phyloP scores from a whole-genome alignment of 1,284 basidiomycete genomes.

The Cystobasidium pallidum region DNA sequence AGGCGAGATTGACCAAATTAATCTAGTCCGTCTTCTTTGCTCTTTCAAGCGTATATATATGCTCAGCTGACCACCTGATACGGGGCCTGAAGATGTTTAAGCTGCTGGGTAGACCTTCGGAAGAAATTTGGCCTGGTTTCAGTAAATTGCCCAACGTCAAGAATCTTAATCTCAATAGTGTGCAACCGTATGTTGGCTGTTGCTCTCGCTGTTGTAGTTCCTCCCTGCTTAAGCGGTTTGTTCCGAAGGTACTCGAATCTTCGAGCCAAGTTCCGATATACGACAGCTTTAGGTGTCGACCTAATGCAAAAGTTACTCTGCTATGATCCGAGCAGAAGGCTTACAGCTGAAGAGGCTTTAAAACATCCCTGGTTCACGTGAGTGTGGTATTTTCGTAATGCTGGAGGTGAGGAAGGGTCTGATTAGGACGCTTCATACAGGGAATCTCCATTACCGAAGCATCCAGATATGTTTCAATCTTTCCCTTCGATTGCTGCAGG shows the following conservation, averaged over 20 bases:
- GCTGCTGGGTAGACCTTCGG: slow-evolving; percentile 85
- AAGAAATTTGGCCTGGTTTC: slow-evolving; percentile 83
- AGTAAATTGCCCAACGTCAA: slow-evolving; percentile 75
- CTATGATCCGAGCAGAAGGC: slow-evolving; percentile 84
- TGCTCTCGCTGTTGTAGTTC: background rate
- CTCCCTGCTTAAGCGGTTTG: background rate
- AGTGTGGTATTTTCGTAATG: slow-evolving; percentile 53
- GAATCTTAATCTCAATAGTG: slow-evolving; percentile 65
- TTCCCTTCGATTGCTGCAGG: slow-evolving; percentile 97
- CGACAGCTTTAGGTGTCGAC: slow-evolving; percentile 81
- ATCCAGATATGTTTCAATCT: slow-evolving; percentile 93
- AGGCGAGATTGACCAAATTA: slow-evolving; percentile 87
- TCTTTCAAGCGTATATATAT: background rate
- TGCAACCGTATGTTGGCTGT: slow-evolving; percentile 50
- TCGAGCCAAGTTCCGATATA: slow-evolving; percentile 68
- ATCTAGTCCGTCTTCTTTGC: slow-evolving; percentile 63
- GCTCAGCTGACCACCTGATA: background rate
- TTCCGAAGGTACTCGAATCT: slow-evolving; percentile 59
- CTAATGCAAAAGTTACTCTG: slow-evolving; percentile 78
- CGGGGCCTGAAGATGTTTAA: slow-evolving; percentile 71
- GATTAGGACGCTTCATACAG: slow-evolving; percentile 58
- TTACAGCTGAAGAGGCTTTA: slow-evolving; percentile 83
- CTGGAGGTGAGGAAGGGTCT: background rate
- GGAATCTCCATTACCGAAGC: slow-evolving; percentile 91
- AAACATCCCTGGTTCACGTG: slow-evolving; percentile 91